Evolutionary conservation across 108 stramenopile species (phyloP).

Genomic region (Discostella pseudostelligera): DNA sequence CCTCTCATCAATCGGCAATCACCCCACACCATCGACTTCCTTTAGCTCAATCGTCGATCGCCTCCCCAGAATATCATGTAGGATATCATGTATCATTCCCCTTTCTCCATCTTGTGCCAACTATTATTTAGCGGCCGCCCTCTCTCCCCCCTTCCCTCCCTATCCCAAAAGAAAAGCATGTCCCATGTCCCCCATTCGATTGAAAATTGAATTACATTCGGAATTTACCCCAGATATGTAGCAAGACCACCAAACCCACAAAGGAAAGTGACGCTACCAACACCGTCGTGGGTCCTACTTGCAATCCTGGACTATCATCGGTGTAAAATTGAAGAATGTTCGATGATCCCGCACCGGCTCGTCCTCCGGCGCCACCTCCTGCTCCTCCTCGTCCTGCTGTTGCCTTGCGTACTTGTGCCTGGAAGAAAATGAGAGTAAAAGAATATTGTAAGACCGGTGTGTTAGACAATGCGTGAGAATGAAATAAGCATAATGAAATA

Average conservation of each 20-base stretch:
- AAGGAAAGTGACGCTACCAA: conserved; percentile 83
- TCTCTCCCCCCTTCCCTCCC: not conserved
- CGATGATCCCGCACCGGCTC: conserved; percentile 68
- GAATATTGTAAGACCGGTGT: too few species aligned
- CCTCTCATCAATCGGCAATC: too few species aligned
- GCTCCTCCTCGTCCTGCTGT: conserved; percentile 47
- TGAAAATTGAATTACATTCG: conserved; percentile 55
- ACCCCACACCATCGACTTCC: too few species aligned
- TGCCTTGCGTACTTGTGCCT: conserved; percentile 54
- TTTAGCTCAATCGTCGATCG: too few species aligned
- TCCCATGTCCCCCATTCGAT: not conserved
- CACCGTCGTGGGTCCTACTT: conserved; percentile 91
- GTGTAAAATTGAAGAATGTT: conserved; percentile 93
- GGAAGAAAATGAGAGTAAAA: too few species aligned
- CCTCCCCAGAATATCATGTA: too few species aligned
- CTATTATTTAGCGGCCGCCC: too few species aligned
- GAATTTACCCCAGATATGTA: conserved; percentile 94
- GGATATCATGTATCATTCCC: too few species aligned
- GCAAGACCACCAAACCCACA: conserved; percentile 89
- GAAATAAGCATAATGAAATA: too few species aligned
- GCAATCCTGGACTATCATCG: conserved; percentile 91
- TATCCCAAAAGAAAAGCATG: not conserved
- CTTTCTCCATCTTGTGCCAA: too few species aligned
- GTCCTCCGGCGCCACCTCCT: conserved; percentile 61
- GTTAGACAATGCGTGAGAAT: too few species aligned